These are phyloP conservation scores for Crataegus laevigata DNA, from an alignment of 306 rosid genomes.

Conservation along the genomic window DNA sequence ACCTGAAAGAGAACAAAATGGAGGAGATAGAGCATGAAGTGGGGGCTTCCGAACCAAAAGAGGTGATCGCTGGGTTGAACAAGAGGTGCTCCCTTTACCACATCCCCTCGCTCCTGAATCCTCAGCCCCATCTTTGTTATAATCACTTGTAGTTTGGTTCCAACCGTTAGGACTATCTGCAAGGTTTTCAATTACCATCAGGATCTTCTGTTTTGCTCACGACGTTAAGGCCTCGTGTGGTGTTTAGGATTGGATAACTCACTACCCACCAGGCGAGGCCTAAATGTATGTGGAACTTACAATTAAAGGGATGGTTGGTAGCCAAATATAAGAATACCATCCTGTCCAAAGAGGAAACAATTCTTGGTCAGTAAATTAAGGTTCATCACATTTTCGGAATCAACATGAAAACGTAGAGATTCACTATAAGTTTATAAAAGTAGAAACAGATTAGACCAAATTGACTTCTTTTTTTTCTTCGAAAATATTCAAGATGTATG, in stretches of 20 bases:
- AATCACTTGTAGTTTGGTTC: slow-evolving; percentile 65
- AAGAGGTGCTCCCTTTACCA: slow-evolving; percentile 66
- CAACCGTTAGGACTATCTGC: slow-evolving; percentile 67
- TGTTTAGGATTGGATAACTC: background rate
- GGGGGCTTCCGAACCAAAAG: slow-evolving; percentile 74
- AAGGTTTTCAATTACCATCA: background rate
- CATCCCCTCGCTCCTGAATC: slow-evolving; percentile 59
- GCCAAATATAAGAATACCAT: slow-evolving; percentile 63
- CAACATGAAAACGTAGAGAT: background rate
- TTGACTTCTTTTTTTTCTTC: too few relatives aligned
- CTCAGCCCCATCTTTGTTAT: slow-evolving; percentile 66
- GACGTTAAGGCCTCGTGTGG: background rate
- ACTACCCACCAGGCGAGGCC: too few relatives aligned
- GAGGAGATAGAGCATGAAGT: slow-evolving; percentile 50
- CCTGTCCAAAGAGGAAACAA: slow-evolving; percentile 36
- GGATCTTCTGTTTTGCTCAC: background rate
- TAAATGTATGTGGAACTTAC: slow-evolving; percentile 37
- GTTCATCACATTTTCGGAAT: background rate
- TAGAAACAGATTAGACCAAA: background rate
- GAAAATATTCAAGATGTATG: too few relatives aligned
- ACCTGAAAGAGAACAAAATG: slow-evolving; percentile 82
- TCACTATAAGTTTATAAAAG: background rate
- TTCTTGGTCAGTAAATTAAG: slow-evolving; percentile 2
- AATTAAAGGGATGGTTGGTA: slow-evolving; percentile 65
- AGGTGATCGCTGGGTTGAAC: slow-evolving; percentile 68